A percentile compares a stretch with the other conserved stretches of the same genome.
Evolutionary conservation across 2,329 filamentous ascomycete genomes (phyloP).

Genomic region (Boeremia exigua): DNA sequence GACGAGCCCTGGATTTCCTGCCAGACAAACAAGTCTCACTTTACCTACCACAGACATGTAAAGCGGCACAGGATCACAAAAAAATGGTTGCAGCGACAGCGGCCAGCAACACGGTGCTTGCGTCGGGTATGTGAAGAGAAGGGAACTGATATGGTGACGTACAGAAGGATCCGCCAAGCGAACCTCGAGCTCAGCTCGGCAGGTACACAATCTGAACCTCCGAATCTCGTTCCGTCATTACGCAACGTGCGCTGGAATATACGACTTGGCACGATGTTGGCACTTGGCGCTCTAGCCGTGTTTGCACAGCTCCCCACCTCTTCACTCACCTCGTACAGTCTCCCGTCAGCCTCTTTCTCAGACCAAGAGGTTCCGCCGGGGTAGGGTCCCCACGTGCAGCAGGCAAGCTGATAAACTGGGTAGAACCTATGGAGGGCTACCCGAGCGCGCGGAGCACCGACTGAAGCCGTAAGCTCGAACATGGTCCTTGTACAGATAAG

Average conservation of each 20-base stretch:
- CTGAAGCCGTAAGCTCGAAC: slow-evolving; percentile 10
- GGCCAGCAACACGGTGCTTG: too few species aligned
- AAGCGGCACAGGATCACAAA: too few species aligned
- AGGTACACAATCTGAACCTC: slow-evolving; percentile 14
- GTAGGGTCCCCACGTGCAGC: slow-evolving; percentile 35
- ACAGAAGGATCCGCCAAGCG: slow-evolving; percentile 8
- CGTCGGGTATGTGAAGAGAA: neutral
- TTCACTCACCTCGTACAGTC: slow-evolving; percentile 8
- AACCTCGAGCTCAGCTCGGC: slow-evolving; percentile 16
- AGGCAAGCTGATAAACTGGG: slow-evolving; percentile 27
- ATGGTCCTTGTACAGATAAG: slow-evolving; percentile 28
- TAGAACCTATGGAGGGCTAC: slow-evolving; percentile 14
- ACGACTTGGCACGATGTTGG: slow-evolving; percentile 13
- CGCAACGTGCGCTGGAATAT: slow-evolving; percentile 17
- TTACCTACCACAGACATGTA: too few species aligned
- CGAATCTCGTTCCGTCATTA: slow-evolving; percentile 10
- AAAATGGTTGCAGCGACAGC: too few species aligned
- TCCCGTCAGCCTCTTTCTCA: slow-evolving; percentile 13
- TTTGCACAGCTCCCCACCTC: slow-evolving; percentile 9
- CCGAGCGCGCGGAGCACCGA: slow-evolving; percentile 17
- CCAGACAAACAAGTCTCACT: too few species aligned
- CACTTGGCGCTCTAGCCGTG: slow-evolving; percentile 16
- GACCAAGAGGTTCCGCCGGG: slow-evolving; percentile 16
- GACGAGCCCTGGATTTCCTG: neutral
- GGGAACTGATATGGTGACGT: slow-evolving; percentile 2